phyloP scores from a whole-genome alignment of 2,329 filamentous ascomycete genomes.

The Ophiobolus disseminans region DNA sequence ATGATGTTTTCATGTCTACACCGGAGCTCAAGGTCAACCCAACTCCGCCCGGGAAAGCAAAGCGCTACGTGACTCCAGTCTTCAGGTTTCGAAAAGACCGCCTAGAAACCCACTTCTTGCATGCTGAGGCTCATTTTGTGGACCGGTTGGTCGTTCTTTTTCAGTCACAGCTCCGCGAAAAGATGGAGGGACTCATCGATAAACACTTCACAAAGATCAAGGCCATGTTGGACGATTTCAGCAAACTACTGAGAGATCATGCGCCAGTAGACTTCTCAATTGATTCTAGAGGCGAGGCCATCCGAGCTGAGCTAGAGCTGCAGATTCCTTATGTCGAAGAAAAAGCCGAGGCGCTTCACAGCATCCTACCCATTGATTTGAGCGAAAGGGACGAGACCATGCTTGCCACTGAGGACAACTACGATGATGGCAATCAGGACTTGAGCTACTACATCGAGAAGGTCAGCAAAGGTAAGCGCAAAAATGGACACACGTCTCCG shows the following conservation, averaged over 20 bases:
- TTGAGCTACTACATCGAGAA: neutral
- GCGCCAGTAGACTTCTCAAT: slow-evolving; percentile 12
- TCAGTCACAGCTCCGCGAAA: slow-evolving; percentile 54
- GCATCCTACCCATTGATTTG: neutral
- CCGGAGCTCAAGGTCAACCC: slow-evolving; percentile 5
- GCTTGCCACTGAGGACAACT: neutral
- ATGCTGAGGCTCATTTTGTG: slow-evolving; percentile 15
- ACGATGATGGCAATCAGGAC: neutral
- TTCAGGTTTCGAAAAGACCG: slow-evolving; percentile 19
- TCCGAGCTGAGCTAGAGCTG: slow-evolving; percentile 7
- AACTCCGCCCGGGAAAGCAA: slow-evolving; percentile 8
- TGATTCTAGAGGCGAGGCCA: slow-evolving; percentile 1
- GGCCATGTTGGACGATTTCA: slow-evolving; percentile 4
- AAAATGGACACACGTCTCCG: neutral
- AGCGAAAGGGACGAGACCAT: neutral
- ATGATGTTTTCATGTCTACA: slow-evolving; percentile 8
- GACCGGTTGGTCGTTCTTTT: slow-evolving; percentile 15
- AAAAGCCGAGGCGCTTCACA: neutral
- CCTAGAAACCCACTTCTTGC: slow-evolving; percentile 9
- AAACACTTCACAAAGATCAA: slow-evolving; percentile 9
- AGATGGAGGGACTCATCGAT: slow-evolving; percentile 46
- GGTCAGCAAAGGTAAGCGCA: neutral
- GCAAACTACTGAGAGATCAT: slow-evolving; percentile 3
- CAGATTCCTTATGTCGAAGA: slow-evolving; percentile 6
- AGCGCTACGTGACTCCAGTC: slow-evolving; percentile 15